These are phyloP conservation scores for Pulveroboletus frians DNA, from an alignment of 768 basidiomycete species.

Conservation along the genomic window DNA sequence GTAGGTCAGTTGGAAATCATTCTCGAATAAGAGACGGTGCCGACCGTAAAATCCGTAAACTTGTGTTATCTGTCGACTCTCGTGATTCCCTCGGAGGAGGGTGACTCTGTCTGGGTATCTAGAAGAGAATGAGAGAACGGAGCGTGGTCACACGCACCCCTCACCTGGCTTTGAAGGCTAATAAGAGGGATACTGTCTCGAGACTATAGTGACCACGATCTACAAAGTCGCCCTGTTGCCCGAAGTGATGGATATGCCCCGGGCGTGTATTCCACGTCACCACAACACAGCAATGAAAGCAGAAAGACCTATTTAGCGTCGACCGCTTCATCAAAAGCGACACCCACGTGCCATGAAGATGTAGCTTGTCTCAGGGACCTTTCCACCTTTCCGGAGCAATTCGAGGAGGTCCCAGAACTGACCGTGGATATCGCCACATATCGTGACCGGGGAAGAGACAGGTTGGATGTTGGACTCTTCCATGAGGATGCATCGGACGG, in stretches of 20 bases:
- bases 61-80: conserved; percentile 95
- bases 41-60: conserved; percentile 97
- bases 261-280: not conserved
- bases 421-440: conserved; percentile 95
- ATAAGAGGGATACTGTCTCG: conserved; percentile 86
- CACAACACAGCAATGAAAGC: not conserved
- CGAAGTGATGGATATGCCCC: not conserved
- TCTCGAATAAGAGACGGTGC: not conserved
- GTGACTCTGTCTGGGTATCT: conserved; percentile 94
- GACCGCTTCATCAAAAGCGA: conserved; percentile 24
- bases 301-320: conserved; percentile 23
- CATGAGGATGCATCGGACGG: conserved; percentile 82
- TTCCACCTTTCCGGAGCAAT: conserved; percentile 79
- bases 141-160: conserved; percentile 8
- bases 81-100: conserved; percentile 90
- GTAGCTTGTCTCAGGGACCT: conserved; percentile 84
- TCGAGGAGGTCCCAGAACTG: conserved; percentile 98
- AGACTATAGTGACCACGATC: conserved; percentile 95
- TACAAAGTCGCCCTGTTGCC: conserved; percentile 86
- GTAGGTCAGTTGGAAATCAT: not conserved
- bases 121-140: conserved; percentile 8
- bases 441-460: conserved; percentile 90
- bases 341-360: conserved; percentile 88
- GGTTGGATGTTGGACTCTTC: conserved; percentile 99
- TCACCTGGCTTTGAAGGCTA: conserved; percentile 86